Evolutionary conservation across 495 filamentous ascomycete genomes (phyloP).

Genomic region (Clohesyomyces aquaticus): DNA sequence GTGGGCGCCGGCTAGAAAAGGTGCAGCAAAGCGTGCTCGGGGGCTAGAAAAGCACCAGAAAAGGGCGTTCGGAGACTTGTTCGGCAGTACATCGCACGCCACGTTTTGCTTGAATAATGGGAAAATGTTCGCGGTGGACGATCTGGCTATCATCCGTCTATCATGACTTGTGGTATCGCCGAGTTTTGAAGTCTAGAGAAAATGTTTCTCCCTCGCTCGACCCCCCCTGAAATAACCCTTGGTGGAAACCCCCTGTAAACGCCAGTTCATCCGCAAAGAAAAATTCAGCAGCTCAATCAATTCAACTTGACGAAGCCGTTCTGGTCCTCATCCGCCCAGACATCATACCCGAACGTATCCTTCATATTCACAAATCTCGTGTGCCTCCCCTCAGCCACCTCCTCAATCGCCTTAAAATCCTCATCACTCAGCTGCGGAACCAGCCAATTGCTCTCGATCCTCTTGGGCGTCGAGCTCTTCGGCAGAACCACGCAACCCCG

Average conservation of each 20-base stretch:
- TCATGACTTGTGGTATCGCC: background rate
- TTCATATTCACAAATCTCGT: constrained; percentile 82
- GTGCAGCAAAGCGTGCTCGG: background rate
- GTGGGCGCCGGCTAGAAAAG: too few relatives aligned
- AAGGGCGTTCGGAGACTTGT: too few relatives aligned
- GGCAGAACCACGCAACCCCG: constrained; percentile 61
- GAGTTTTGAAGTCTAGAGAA: too few relatives aligned
- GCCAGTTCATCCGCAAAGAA: too few relatives aligned
- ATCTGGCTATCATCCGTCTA: too few relatives aligned
- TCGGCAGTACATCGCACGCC: too few relatives aligned
- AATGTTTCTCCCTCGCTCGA: too few relatives aligned
- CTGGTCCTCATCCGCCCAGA: constrained; percentile 37
- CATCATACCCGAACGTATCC: constrained; percentile 63
- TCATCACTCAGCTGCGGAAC: constrained; percentile 54
- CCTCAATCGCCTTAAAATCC: constrained; percentile 63
- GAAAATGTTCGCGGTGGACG: too few relatives aligned
- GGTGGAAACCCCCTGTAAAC: too few relatives aligned
- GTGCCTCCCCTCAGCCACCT: constrained; percentile 63
- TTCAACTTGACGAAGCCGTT: constrained; percentile 10
- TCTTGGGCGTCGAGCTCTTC: constrained; percentile 61
- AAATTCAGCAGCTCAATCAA: too few relatives aligned
- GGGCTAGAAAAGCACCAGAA: background rate
- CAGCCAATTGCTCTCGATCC: constrained; percentile 64
- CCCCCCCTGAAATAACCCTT: too few relatives aligned
- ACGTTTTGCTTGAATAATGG: too few relatives aligned